Evolutionary conservation across 2,329 filamentous ascomycete species (phyloP).

Genomic region (Coniochaeta ligniaria): DNA sequence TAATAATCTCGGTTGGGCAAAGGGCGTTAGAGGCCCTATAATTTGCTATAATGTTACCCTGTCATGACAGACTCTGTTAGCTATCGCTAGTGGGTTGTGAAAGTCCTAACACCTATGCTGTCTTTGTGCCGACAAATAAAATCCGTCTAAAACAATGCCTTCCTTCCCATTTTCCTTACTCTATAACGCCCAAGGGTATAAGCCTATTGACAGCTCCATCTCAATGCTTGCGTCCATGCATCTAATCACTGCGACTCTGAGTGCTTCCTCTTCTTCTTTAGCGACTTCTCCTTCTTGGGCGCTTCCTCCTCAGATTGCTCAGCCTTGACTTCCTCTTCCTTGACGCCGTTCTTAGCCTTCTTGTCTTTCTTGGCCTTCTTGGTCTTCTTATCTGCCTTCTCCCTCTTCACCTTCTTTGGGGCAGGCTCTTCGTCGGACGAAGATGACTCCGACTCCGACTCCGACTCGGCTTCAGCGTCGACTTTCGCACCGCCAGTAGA

Average conservation of each 20-base stretch:
- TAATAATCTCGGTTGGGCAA: no score
- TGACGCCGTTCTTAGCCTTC: constrained; percentile 5
- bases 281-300: neutral
- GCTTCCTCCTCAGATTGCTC: neutral
- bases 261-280: neutral
- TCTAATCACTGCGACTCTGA: neutral
- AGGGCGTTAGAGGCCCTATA: no score
- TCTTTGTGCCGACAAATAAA: no score
- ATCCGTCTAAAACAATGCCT: neutral
- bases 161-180: neutral
- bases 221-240: neutral
- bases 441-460: constrained; percentile 3
- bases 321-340: neutral
- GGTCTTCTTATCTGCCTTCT: constrained; percentile 6
- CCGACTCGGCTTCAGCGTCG: constrained; percentile 11
- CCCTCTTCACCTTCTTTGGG: constrained; percentile 7
- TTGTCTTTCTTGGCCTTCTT: constrained; percentile 13
- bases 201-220: neutral
- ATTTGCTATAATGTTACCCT: no score
- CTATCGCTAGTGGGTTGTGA: no score
- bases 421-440: constrained; percentile 11
- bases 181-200: neutral
- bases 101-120: neutral
- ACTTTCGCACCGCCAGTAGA: constrained; percentile 15
- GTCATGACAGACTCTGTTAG: no score